These are phyloP conservation scores for Ganoderma resinaceum DNA, from an alignment of 1,284 basidiomycete species.

Conservation along the genomic window DNA sequence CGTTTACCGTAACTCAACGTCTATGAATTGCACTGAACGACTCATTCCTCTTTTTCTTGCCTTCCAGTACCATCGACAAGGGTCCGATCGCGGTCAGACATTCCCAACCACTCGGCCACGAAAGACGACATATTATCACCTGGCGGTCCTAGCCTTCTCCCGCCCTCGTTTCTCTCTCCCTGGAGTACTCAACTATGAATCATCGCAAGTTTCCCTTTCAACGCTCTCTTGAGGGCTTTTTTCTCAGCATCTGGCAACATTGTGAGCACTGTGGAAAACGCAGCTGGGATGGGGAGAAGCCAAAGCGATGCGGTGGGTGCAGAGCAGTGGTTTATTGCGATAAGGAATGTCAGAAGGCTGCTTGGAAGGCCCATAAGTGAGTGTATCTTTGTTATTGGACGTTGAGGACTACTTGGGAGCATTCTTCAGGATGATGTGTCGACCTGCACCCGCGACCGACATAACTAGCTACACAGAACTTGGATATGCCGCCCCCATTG, in stretches of 20 bases:
- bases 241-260: background rate
- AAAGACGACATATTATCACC: too few species aligned
- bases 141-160: too few species aligned
- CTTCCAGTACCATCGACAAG: background rate
- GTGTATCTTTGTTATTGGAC: background rate
- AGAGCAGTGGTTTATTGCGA: background rate
- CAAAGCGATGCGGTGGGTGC: background rate
- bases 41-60: background rate
- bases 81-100: too few species aligned
- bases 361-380: background rate
- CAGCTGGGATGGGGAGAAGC: conserved; percentile 1
- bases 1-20: too few species aligned
- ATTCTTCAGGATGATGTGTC: background rate
- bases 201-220: background rate
- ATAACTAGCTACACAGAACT: background rate
- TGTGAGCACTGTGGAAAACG: background rate
- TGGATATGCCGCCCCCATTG: background rate
- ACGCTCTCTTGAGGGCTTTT: background rate
- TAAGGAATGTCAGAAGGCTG: background rate
- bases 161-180: background rate
- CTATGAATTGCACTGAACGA: too few species aligned
- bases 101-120: too few species aligned
- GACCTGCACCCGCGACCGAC: background rate
- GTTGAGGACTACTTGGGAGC: background rate
- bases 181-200: background rate